A percentile compares a stretch with the other conserved stretches of the same genome.
Conservation (phyloP, 1,284 basidiomycete species). For the Trichosporon ovoides region DNA sequence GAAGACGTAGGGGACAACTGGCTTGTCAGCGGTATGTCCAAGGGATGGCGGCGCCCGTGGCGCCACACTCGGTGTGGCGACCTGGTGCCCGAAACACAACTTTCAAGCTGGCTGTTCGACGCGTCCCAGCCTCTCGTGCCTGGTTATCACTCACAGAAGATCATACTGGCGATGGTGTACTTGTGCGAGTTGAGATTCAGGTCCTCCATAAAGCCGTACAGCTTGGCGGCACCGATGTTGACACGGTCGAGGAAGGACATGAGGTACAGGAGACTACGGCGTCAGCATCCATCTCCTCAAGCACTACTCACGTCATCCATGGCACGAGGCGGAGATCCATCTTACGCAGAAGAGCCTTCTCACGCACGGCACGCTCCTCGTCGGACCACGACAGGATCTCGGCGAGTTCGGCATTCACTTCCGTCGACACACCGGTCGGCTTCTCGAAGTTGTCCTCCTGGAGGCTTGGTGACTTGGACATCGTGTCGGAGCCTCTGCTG, state of each 20-base stretch:
- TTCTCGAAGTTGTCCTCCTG: neutral
- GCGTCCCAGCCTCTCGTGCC: neutral
- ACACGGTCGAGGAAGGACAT: conserved; percentile 51
- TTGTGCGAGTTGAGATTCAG: conserved; percentile 44
- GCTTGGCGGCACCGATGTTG: conserved; percentile 47
- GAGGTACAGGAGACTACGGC: conserved; percentile 30
- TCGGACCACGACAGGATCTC: conserved; percentile 31
- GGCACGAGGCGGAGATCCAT: conserved; percentile 41
- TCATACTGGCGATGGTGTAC: conserved; percentile 46
- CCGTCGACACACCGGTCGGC: neutral
- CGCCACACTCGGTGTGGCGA: neutral
- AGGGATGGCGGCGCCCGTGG: neutral
- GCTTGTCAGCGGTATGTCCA: conserved; percentile 16
- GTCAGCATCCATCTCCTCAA: neutral
- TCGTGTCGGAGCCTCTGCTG: too few relatives aligned
- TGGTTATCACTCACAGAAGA: conserved; percentile 22
- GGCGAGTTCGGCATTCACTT: neutral
- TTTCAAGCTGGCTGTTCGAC: neutral
- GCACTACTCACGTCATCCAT: conserved; percentile 43
- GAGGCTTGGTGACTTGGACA: neutral
- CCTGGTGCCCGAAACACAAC: neutral
- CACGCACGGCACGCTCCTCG: conserved; percentile 34
- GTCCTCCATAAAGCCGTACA: conserved; percentile 36
- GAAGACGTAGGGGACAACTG: conserved; percentile 37
- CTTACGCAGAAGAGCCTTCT: conserved; percentile 41